Base-by-base conservation (phyloP, 176 grass and related monocot species). In the Oryza nivara region DNA sequence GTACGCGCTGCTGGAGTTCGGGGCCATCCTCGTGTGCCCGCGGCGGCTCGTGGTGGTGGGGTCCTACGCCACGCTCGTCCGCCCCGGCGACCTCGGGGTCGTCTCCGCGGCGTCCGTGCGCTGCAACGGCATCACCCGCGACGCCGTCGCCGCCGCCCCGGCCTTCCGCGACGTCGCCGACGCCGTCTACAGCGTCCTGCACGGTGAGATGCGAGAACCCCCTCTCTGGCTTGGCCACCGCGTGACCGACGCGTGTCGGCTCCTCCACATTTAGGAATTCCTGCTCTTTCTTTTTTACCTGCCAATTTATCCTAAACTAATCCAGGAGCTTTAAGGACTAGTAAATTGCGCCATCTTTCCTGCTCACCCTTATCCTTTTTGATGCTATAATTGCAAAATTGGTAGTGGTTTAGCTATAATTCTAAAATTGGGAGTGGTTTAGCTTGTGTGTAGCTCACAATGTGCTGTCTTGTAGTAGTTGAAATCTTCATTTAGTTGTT, bases 1-100 rank as follows among this genome's bases (percentile, higher is more conserved):
- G 44, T 91, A 89, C 70, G 85, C 91, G 23, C 86, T 99, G 65
- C 93, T 99, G 77, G 93, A 99, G 86, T 99, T 99, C 78, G 96
- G 96, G 8, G 96, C 86, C n/a, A 89, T 99, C 80, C 77, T 99
- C 20, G 89, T 99, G 14, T 99, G 91, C 88, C 86, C 93, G 49
- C 85, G 84, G 66, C 73, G 91, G 72, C 88, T 99, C 67, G 93
- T 95, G 74, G 93, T 96, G 83, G 80, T 99, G 25, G 88, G 75
- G 22, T 73, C 68, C 80, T 99, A 96, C 71, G 92, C 96, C 89
- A 99, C 93, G 79, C 93, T 99, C 48, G 92, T 99, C 14, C 92
- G 94, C 10, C 96, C 93, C 22, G 51, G 84, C 40, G 87, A 99
- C 85, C 88, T 82, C 20, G 40, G 68, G 77, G 88, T 90, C 49